Base-by-base conservation (phyloP, 331 rosid species). In the Prunus yedoensis region DNA sequence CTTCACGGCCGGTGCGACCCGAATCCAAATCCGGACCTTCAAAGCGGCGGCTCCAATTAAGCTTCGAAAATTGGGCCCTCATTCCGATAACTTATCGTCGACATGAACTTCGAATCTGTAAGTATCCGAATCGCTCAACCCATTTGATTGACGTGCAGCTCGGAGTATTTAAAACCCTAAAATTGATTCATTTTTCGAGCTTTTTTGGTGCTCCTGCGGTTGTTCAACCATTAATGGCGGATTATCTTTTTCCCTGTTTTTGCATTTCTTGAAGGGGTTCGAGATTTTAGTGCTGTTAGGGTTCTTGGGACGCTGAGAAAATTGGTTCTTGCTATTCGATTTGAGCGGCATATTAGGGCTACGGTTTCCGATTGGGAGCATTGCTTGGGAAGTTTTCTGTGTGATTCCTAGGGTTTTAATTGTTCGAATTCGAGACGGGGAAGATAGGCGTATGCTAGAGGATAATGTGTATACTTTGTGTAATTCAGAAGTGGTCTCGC, bases 401-500 rank as follows among this genome's bases (percentile, higher is more conserved):
- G 71, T 82, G 64, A 60, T 81, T 80, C 71, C 66, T 84, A 68
- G 87, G 92, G 83, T 80, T 91, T 82, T 68, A 77, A 53, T 45
- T 51, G 83, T 73, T 74, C 17, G 52, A 78, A 83, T 86, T 78
- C 81, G 61, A 75, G 72, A 73, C 91, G 83, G 86, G 89, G 76
- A 83, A 83, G 69, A 80, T 85, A 69, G 89, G 96, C 51, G 85
- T 74, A 87, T 89, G 87, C 71, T 91, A 83, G 91, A 89, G 89
- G 90, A 95, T 90, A 92, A 95, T 95, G 99, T 95, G 99, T 91
- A 95, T 95, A 89, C 98, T 95, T 38, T 95, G 99, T 81, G 98
- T 95, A 78, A 95, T 95, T 86, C 99, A 95, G 91, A 95, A 95
- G 97, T 91, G 97, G 93, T 95, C 98, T 84, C 99, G 99, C 90